These are phyloP conservation scores for Tolypocladium pustulatum DNA, from an alignment of 2,329 filamentous ascomycete species.

Conservation along the genomic window DNA sequence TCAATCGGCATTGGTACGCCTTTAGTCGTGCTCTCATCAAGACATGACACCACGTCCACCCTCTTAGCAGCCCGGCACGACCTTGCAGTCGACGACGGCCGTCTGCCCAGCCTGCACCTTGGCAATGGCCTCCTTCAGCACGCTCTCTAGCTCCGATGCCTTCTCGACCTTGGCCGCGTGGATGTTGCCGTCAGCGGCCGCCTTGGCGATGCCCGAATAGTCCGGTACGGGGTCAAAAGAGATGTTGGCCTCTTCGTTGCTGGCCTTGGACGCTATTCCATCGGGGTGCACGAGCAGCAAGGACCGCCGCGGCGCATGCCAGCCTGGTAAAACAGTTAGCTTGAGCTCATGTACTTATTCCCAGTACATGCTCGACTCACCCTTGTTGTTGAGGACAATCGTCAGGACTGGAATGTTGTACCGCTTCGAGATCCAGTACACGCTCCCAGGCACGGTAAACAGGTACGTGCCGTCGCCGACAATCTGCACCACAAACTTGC, in stretches of 20 bases:
- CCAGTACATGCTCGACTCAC: conserved; percentile 14
- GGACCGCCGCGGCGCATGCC: conserved; percentile 50
- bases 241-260: conserved; percentile 54
- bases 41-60: not conserved
- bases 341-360: not conserved
- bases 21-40: not conserved
- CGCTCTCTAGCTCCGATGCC: conserved; percentile 32
- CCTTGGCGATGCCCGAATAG: conserved; percentile 50
- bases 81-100: conserved; percentile 44
- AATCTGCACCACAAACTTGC: conserved; percentile 42
- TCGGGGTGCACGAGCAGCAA: conserved; percentile 48
- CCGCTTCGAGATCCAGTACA: conserved; percentile 44
- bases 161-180: conserved; percentile 37
- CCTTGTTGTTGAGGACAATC: conserved; percentile 47
- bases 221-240: conserved; percentile 48
- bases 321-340: conserved; percentile 26
- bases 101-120: conserved; percentile 38
- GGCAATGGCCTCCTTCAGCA: conserved; percentile 38
- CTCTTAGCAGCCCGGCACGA: conserved; percentile 30
- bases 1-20: not conserved
- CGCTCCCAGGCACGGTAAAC: conserved; percentile 42
- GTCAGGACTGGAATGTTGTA: conserved; percentile 45
- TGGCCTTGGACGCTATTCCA: conserved; percentile 40
- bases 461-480: conserved; percentile 48
- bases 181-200: conserved; percentile 43